Evolutionary conservation across 1,284 basidiomycete genomes (phyloP), one percentile per base, ranked within the genome.

Genomic region (Moesziomyces antarcticus): DNA sequence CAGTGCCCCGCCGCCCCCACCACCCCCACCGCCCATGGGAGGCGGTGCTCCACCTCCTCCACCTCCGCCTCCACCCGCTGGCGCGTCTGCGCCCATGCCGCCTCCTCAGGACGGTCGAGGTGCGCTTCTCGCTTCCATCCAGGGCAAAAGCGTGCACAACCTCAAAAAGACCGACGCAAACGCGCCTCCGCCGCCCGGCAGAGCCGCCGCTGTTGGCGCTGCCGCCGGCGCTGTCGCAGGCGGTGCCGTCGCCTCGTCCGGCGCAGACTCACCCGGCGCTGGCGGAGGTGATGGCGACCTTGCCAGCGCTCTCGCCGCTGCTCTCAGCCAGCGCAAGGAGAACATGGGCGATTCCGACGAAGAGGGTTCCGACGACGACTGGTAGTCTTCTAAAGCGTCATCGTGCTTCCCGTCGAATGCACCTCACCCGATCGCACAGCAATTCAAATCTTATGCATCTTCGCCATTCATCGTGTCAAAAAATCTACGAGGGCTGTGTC

Each of bases 271-370:
- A 1, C 56, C 61, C 13, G 54, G 49, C 16, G 58, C 68, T 65
- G 69, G 61, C 27, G 82, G 68, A 33, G 85, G 82, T 13, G 87
- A 86, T 20, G 87, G 87, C 5, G 89, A 91, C 80, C 81, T 92
- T 42, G 90, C 91, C 0, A 87, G 88, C 46, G 90, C 89, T 35
- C 84, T 92, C 47, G 90, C 90, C 6, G 88, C 88, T 14, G 91
- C 91, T 7, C 84, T 92, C 58, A 87, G 87, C 56, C 89, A 91
- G 81, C 87, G 94, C 77, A 97, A 94, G 85, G 93, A 92, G 84
- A 91, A 93, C 80, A 87, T 97, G 83, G 94, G 92, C 5, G 93
- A 94, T 74, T 92, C 85, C 74, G 93, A 94, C 75, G 93, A 97
- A 43, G 93, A 94, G 13, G 92, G 92, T 7, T 92, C 73, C 41